Evolutionary conservation across 2,329 filamentous ascomycete species (phyloP), one percentile per base, ranked within the genome.

Genomic region (Emergomyces orientalis): DNA sequence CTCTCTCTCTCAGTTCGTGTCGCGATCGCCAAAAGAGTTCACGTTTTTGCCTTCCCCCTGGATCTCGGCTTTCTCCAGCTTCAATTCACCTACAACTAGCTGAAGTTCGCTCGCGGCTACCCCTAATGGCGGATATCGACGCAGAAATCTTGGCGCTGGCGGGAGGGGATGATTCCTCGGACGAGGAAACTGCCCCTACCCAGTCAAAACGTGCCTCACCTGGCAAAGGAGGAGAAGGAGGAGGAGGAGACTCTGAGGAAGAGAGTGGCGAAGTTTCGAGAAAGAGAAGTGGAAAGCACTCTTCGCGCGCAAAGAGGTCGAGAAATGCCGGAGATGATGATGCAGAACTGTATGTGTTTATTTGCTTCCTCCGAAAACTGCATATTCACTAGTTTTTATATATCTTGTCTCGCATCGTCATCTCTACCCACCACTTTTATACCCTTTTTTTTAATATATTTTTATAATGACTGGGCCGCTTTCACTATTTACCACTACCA

Each of bases 121-220:
- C 67, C n/a, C n/a, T 8, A 17, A 96, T 96, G 91, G 88, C 90
- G 63, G 90, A 93, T 73, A 84, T 97, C 68, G 93, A 97, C 74
- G 91, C 93, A 70, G 93, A 97, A 79, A 87, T 97, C 68, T 88
- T 97, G 67, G 92, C 90, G 72, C 86, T 97, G 67, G 94, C 92
- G 62, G 94, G 91, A 71, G 91, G 90, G 69, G 88, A 81, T 69
- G 74, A 76, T 63, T 78, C 79, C 64, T 81, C 79, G 59, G 80
- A 81, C 66, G 80, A 82, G 65, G 81, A 83, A 67, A 73, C 76
- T 62, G 14, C 22, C 13, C 74, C 85, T 65, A 80, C 81, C 71
- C 84, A 84, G 79, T 71, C 78, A 80, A 76, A 79, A 80, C 70
- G 77, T 77, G 70, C 74, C 78, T 84, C 70, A 79, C 81, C 67